A percentile compares a stretch with the other conserved stretches of the same genome.
Conservation (phyloP, 768 basidiomycete species). For the Coprinellus micaceus region DNA sequence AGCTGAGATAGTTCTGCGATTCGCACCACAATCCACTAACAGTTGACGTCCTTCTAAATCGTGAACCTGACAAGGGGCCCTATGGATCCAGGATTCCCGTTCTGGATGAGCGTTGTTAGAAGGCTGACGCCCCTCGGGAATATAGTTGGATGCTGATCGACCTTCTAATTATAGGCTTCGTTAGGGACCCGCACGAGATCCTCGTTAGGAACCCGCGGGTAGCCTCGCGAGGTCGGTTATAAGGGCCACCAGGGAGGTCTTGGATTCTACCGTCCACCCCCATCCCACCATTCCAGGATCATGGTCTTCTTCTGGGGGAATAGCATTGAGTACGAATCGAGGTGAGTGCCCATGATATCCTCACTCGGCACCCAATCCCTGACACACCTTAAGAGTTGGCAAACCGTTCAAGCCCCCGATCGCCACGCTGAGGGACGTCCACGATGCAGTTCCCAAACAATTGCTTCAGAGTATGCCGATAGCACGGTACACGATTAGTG, state of each 20-base stretch:
- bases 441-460: constrained; percentile 53
- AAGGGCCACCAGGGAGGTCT: too few relatives aligned
- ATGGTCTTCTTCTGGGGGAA: not conserved
- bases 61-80: too few relatives aligned
- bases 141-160: not conserved
- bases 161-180: not conserved
- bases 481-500: not conserved
- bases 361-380: not conserved
- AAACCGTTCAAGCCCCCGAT: constrained; percentile 48
- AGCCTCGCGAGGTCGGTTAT: too few relatives aligned
- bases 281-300: not conserved
- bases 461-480: constrained; percentile 37
- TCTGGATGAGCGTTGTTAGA: not conserved
- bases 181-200: not conserved
- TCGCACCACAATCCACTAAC: too few relatives aligned
- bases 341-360: constrained; percentile 21
- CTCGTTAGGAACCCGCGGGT: not conserved
- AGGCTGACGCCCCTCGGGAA: not conserved
- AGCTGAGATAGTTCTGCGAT: too few relatives aligned
- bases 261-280: too few relatives aligned
- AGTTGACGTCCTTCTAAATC: too few relatives aligned
- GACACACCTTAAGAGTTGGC: constrained; percentile 27
- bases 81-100: not conserved
- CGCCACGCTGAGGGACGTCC: constrained; percentile 49
- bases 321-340: constrained; percentile 4